These are phyloP conservation scores for Datisca glomerata DNA, from an alignment of 306 rosid genomes.

Conservation along the genomic window DNA sequence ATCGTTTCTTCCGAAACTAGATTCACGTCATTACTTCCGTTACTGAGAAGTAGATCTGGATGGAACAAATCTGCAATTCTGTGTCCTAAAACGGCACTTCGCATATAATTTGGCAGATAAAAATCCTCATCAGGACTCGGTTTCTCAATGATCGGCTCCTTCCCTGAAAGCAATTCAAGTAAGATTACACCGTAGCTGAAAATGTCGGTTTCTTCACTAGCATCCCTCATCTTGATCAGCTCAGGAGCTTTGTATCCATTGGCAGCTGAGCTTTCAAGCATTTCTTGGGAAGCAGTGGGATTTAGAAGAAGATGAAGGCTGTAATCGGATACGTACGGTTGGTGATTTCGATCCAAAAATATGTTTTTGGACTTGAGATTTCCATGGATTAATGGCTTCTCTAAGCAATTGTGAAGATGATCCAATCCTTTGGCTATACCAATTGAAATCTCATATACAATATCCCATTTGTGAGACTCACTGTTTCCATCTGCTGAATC, in stretches of 20 bases:
- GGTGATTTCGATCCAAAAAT: slow-evolving; percentile 45
- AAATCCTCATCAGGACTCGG: slow-evolving; percentile 80
- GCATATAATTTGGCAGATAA: slow-evolving; percentile 67
- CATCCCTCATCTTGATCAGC: slow-evolving; percentile 77
- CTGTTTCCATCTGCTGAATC: slow-evolving; percentile 37
- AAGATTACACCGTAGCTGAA: slow-evolving; percentile 74
- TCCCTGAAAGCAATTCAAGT: slow-evolving; percentile 74
- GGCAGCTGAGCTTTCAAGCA: slow-evolving; percentile 67
- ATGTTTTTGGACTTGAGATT: slow-evolving; percentile 80
- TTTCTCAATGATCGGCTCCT: slow-evolving; percentile 58
- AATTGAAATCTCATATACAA: slow-evolving; percentile 41
- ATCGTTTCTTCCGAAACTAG: slow-evolving; percentile 39
- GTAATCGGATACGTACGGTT: slow-evolving; percentile 61
- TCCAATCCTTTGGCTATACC: slow-evolving; percentile 74
- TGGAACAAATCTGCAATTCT: slow-evolving; percentile 67
- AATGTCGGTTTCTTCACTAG: slow-evolving; percentile 49
- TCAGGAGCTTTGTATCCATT: slow-evolving; percentile 90
- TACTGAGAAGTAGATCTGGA: slow-evolving; percentile 56
- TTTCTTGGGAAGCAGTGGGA: slow-evolving; percentile 68
- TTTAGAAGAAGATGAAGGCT: slow-evolving; percentile 69
- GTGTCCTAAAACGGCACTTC: slow-evolving; percentile 65
- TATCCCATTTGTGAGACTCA: slow-evolving; percentile 61
- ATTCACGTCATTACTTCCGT: slow-evolving; percentile 15
- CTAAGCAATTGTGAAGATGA: slow-evolving; percentile 59
- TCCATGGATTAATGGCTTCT: slow-evolving; percentile 67